phyloP scores from a whole-genome alignment of 805 yeast genomes.

The Candida boleticola region DNA sequence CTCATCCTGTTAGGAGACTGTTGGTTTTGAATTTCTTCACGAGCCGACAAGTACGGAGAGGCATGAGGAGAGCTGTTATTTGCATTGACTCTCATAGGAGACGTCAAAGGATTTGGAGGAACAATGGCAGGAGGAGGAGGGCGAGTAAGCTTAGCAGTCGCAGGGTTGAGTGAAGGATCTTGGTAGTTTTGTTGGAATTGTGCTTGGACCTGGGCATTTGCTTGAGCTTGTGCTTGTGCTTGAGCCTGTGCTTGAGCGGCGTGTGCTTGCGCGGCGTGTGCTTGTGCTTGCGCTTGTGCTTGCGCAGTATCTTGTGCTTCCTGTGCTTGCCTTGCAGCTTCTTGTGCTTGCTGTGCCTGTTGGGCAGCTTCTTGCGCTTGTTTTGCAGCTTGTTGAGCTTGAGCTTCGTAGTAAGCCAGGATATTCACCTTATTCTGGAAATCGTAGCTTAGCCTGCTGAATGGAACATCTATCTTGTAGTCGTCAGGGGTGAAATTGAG shows the following conservation, averaged over 20 bases:
- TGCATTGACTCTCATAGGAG: neutral
- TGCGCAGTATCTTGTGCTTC: neutral
- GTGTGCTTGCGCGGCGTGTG: too few species aligned
- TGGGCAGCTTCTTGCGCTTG: neutral
- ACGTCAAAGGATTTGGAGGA: neutral
- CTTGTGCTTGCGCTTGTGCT: neutral
- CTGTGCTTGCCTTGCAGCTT: neutral
- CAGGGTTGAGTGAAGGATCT: conserved; percentile 5
- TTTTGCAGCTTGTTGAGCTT: neutral
- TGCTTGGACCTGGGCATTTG: neutral
- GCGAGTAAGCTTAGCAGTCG: conserved; percentile 3
- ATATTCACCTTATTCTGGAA: neutral
- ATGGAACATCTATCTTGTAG: conserved; percentile 2
- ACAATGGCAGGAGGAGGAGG: conserved; percentile 1
- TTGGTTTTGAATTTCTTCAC: neutral
- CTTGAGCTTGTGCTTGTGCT: neutral
- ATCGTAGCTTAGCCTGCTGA: neutral
- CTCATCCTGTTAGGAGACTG: neutral
- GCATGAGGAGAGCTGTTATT: neutral
- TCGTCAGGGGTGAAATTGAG: conserved; percentile 1
- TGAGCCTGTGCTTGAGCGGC: neutral
- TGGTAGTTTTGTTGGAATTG: too few species aligned
- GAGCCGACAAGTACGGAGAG: conserved; percentile 8
- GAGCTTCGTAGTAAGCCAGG: neutral
- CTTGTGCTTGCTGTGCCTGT: neutral